Evolutionary conservation across 1,139 yeast genomes (phyloP).

Genomic region (Scheffersomyces insectosa): DNA sequence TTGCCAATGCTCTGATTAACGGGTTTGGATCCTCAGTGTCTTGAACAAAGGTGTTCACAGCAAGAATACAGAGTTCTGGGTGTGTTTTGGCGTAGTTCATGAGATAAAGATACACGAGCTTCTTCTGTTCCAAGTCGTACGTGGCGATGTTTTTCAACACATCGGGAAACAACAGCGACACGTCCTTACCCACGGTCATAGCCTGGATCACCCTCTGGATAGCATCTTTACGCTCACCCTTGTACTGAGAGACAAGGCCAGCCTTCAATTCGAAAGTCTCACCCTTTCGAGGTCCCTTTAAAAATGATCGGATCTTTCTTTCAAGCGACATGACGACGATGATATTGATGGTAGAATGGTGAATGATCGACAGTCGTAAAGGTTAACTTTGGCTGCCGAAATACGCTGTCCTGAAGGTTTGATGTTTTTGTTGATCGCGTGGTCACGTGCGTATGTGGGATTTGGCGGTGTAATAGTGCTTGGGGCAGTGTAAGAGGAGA

Average conservation of each 20-base stretch:
- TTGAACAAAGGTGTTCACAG: conserved; percentile 95
- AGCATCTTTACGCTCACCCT: conserved; percentile 92
- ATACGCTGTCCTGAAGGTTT: not conserved
- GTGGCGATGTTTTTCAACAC: conserved; percentile 96
- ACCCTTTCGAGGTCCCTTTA: conserved; percentile 54
- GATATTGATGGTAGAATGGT: too few species aligned
- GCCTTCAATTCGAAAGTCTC: conserved; percentile 87
- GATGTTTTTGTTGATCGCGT: not conserved
- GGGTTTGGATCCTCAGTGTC: conserved; percentile 98
- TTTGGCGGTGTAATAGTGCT: too few species aligned
- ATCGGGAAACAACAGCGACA: conserved; percentile 91
- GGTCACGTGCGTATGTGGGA: not conserved
- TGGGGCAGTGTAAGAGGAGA: too few species aligned
- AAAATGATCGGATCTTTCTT: conserved; percentile 43
- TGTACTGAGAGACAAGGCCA: conserved; percentile 93
- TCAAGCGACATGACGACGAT: conserved; percentile 37
- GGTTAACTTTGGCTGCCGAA: not conserved
- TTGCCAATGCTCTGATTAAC: conserved; percentile 90
- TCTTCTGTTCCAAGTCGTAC: conserved; percentile 94
- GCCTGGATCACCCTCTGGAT: conserved; percentile 96
- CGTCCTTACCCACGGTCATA: conserved; percentile 99
- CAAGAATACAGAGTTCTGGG: conserved; percentile 93
- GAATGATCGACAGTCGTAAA: not conserved
- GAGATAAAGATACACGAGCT: conserved; percentile 87
- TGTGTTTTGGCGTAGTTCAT: conserved; percentile 97